A percentile compares a stretch with the other conserved stretches of the same genome.
phyloP scores from a whole-genome alignment of 192 early-diverging fungal genomes.

The Kickxella alabastrina region DNA sequence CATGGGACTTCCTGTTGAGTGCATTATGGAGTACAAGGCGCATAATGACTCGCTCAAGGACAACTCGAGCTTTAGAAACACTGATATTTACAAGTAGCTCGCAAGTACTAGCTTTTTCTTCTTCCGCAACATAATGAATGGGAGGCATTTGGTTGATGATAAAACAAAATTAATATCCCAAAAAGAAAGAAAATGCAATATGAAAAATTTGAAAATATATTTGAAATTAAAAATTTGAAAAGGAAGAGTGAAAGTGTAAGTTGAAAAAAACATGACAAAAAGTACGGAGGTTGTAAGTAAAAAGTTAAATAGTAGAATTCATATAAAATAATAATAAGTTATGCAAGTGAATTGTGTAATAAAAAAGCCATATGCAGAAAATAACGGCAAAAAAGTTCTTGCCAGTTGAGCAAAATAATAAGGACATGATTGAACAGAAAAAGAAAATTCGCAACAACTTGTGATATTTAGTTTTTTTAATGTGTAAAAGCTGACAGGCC shows the following conservation, averaged over 20 bases:
- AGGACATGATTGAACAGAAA: too few species aligned
- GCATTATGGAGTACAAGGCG: slow-evolving; percentile 93
- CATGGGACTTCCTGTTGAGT: slow-evolving; percentile 79
- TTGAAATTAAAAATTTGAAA: neutral
- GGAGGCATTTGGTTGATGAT: too few species aligned
- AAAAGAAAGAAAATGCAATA: neutral
- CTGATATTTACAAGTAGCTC: slow-evolving; percentile 60
- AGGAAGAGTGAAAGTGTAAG: slow-evolving; percentile 10
- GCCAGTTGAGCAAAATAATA: too few species aligned
- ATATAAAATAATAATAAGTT: neutral
- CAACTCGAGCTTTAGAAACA: slow-evolving; percentile 82
- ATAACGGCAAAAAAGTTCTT: too few species aligned
- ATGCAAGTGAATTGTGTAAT: neutral
- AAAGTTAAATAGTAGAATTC: neutral
- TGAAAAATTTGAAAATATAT: neutral
- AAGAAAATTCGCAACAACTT: too few species aligned
- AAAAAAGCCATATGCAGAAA: neutral
- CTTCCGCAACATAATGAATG: too few species aligned
- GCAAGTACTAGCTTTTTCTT: neutral
- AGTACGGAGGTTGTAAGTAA: too few species aligned
- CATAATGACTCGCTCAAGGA: slow-evolving; percentile 85
- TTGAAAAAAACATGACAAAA: too few species aligned
- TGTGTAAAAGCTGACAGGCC: too few species aligned
- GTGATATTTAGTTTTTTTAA: too few species aligned
- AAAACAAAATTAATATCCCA: neutral